Evolutionary conservation across 768 basidiomycete species (phyloP), one percentile per base, ranked within the genome.

Genomic region (Boletus vermiculosoides): DNA sequence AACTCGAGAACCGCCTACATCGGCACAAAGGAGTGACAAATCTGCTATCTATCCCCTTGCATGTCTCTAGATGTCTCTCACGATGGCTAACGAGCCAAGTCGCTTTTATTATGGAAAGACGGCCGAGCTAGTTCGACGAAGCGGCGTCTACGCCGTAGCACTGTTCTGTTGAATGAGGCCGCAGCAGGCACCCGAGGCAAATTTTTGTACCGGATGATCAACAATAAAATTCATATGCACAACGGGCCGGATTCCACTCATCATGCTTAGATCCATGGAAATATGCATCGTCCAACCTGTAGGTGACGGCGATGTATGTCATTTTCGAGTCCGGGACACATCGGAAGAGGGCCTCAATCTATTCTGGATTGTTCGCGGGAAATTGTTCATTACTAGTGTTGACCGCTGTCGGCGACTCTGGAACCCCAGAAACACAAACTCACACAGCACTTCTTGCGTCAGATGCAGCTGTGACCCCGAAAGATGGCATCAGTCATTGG

Each of bases 401-500:
- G n/a, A n/a, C n/a, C 20, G 8, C 13, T 22, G 9, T 33, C 20
- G 4, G 16, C 15, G 31, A 34, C 28, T 28, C 28, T 47, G 34
- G 33, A 20, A 23, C 9, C 5, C 16, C 11, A 18, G 22, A 37
- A 37, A 25, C 18, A 12, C 34, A 16, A 44, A 51, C 23, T 22
- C 28, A 9, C 20, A 30, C 28, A 41, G 39, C 40, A 10, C 16
- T 33, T 50, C 37, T 45, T 53, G 36, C 16, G 16, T 15, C 5
- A n/a, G 12, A 22, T 28, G 11, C 12, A 9, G 16, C 47, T 30
- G 20, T 31, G 33, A 33, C 34, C 31, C 12, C 20, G 18, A 20
- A 50, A 41, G 22, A 71, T 74, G 70, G 50, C 62, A 28, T 68
- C 63, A 20, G 15, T 69, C 13, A 30, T 70, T 39, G 66, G 60